Conservation (phyloP, 2,329 filamentous ascomycete genomes). For the Paramyrothecium sp. region DNA sequence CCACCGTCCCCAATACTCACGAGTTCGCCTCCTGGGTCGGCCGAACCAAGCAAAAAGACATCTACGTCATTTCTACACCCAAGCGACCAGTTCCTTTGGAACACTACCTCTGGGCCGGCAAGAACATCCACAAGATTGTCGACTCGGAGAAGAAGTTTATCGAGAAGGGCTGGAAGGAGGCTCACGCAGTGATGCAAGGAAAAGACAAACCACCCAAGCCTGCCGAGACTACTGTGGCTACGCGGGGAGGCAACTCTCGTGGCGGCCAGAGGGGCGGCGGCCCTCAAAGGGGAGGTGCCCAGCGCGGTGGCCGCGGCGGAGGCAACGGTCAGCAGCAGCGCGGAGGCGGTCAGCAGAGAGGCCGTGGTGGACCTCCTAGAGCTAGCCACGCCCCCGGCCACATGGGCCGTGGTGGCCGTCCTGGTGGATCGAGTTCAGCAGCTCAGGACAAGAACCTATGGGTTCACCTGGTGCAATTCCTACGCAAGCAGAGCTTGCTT, state of each 20-base stretch:
- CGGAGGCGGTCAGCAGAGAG: constrained; percentile 48
- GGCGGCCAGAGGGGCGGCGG: constrained; percentile 31
- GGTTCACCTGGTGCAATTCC: constrained; percentile 91
- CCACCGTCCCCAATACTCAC: constrained; percentile 94
- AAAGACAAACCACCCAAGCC: constrained; percentile 68
- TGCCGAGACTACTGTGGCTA: constrained; percentile 29
- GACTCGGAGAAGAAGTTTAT: constrained; percentile 89
- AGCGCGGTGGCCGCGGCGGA: constrained; percentile 47
- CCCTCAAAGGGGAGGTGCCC: constrained; percentile 37
- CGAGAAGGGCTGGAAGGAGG: constrained; percentile 92
- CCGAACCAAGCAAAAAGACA: constrained; percentile 96
- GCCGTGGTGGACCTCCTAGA: constrained; percentile 50
- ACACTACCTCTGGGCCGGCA: constrained; percentile 94
- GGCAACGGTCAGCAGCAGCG: constrained; percentile 45
- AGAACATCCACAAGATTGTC: constrained; percentile 91
- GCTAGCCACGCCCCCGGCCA: constrained; percentile 71
- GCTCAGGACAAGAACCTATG: constrained; percentile 95
- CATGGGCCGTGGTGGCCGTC: constrained; percentile 83
- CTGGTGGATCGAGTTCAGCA: constrained; percentile 81
- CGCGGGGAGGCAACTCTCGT: constrained; percentile 35
- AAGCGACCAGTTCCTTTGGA: constrained; percentile 94
- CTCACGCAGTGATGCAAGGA: constrained; percentile 77
- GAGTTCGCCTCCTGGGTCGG: constrained; percentile 99
- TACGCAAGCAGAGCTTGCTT: constrained; percentile 82
- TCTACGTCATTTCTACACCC: constrained; percentile 96